A percentile compares a stretch with the other conserved stretches of the same genome.
Conservation (phyloP, 495 filamentous ascomycete genomes). For the Parathielavia appendiculata region DNA sequence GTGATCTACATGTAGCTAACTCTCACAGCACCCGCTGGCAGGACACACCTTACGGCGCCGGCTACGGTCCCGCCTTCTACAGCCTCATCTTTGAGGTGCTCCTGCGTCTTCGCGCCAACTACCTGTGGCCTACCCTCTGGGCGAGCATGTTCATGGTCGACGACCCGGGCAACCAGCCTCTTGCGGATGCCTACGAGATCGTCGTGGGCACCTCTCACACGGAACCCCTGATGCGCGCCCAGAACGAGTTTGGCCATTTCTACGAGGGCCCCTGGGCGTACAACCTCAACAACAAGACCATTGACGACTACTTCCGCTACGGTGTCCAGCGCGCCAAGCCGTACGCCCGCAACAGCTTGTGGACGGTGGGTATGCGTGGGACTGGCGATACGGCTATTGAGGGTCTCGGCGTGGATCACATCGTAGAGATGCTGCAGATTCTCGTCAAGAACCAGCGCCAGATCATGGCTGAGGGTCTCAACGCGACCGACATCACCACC, state of each 20-base stretch:
- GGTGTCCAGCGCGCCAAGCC: conserved; percentile 59
- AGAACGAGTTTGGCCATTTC: conserved; percentile 62
- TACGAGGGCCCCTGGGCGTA: conserved; percentile 60
- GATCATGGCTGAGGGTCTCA: conserved; percentile 53
- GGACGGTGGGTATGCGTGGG: conserved; percentile 72
- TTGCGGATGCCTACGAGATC: conserved; percentile 67
- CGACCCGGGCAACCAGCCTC: conserved; percentile 59
- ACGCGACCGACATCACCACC: conserved; percentile 44
- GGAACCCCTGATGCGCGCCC: conserved; percentile 67
- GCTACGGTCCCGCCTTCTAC: conserved; percentile 62
- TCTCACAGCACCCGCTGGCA: conserved; percentile 26
- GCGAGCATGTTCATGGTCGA: conserved; percentile 65
- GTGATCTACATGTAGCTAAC: background rate
- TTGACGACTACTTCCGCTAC: conserved; percentile 61
- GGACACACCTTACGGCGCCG: conserved; percentile 49
- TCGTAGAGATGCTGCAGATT: conserved; percentile 52
- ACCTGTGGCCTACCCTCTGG: conserved; percentile 72
- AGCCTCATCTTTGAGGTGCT: conserved; percentile 66
- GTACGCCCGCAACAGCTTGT: conserved; percentile 57
- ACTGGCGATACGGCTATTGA: conserved; percentile 58
- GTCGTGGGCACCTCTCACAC: conserved; percentile 69
- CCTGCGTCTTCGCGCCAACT: conserved; percentile 64
- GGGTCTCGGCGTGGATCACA: conserved; percentile 51
- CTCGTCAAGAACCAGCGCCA: conserved; percentile 56
- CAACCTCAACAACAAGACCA: conserved; percentile 58